phyloP scores from a whole-genome alignment of 2,329 filamentous ascomycete species.

The Diplocarpon mali region DNA sequence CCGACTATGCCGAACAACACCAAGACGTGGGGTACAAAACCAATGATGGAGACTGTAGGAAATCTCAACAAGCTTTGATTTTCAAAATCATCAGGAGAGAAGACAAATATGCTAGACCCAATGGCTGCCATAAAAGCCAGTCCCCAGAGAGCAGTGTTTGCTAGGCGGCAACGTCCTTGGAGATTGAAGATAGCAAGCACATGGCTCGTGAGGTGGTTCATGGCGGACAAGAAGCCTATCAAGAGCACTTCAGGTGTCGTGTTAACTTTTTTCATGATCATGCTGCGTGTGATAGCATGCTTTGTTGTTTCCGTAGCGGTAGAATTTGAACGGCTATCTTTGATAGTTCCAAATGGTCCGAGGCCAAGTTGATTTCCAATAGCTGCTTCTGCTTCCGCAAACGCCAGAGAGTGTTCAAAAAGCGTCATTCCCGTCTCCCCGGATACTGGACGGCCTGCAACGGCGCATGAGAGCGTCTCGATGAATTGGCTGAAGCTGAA shows the following conservation, averaged over 20 bases:
- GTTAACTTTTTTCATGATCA: slow-evolving; percentile 72
- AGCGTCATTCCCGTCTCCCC: slow-evolving; percentile 93
- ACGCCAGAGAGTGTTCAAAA: slow-evolving; percentile 91
- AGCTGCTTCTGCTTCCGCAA: slow-evolving; percentile 87
- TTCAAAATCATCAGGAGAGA: slow-evolving; percentile 47
- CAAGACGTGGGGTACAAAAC: slow-evolving; percentile 88
- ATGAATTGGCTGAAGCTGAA: slow-evolving; percentile 71
- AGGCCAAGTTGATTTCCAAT: slow-evolving; percentile 71
- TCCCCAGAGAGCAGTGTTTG: slow-evolving; percentile 85
- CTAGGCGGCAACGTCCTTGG: slow-evolving; percentile 67
- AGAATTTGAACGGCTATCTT: slow-evolving; percentile 14
- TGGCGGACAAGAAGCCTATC: slow-evolving; percentile 75
- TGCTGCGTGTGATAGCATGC: slow-evolving; percentile 46
- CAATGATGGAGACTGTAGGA: slow-evolving; percentile 88
- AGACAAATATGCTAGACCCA: slow-evolving; percentile 59
- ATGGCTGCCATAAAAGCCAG: slow-evolving; percentile 82
- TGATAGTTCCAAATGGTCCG: slow-evolving; percentile 36
- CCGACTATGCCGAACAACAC: slow-evolving; percentile 68
- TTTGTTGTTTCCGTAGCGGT: slow-evolving; percentile 26
- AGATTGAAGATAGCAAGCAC: slow-evolving; percentile 69
- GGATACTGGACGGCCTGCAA: slow-evolving; percentile 69
- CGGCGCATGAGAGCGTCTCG: slow-evolving; percentile 76
- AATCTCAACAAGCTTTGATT: slow-evolving; percentile 67
- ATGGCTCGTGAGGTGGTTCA: slow-evolving; percentile 82
- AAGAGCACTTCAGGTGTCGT: slow-evolving; percentile 82